These are phyloP conservation scores for Musa acuminata DNA, from an alignment of 176 grass and related monocot genomes.

Conservation along the genomic window DNA sequence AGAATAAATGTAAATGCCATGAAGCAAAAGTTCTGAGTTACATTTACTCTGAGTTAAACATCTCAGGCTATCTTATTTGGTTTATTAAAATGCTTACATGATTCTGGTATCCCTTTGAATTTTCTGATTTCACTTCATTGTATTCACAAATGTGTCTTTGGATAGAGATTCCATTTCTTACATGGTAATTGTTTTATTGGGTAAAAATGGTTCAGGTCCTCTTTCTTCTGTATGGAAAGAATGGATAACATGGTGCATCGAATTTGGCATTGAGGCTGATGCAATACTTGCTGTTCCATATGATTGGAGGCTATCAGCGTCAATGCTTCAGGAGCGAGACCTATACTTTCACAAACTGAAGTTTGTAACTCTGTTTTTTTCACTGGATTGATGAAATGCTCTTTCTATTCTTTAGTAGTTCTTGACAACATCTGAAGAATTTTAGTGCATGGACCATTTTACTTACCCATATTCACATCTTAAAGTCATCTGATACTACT, in stretches of 20 bases:
- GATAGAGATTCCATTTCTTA: background rate
- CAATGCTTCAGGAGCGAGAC: slow-evolving; percentile 82
- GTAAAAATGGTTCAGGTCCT: slow-evolving; percentile 56
- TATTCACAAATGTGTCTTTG: background rate
- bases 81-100: too few species aligned
- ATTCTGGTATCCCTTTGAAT: too few species aligned
- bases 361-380: slow-evolving; percentile 30
- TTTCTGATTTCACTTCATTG: too few species aligned
- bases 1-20: too few species aligned
- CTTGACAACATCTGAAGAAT: background rate
- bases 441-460: background rate
- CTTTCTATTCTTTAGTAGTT: background rate
- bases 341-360: slow-evolving; percentile 98
- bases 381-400: background rate
- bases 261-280: slow-evolving; percentile 98
- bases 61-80: too few species aligned
- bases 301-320: slow-evolving; percentile 84
- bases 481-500: background rate
- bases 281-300: slow-evolving; percentile 91
- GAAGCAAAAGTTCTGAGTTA: too few species aligned
- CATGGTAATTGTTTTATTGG: slow-evolving; percentile 16
- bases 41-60: too few species aligned
- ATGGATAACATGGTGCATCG: slow-evolving; percentile 98
- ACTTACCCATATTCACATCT: background rate
- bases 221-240: slow-evolving; percentile 98